Percentiles rank a stretch among this genome's conserved stretches.
phyloP scores from a whole-genome alignment of 2,329 filamentous ascomycete species.

The Diplodia seriata region DNA sequence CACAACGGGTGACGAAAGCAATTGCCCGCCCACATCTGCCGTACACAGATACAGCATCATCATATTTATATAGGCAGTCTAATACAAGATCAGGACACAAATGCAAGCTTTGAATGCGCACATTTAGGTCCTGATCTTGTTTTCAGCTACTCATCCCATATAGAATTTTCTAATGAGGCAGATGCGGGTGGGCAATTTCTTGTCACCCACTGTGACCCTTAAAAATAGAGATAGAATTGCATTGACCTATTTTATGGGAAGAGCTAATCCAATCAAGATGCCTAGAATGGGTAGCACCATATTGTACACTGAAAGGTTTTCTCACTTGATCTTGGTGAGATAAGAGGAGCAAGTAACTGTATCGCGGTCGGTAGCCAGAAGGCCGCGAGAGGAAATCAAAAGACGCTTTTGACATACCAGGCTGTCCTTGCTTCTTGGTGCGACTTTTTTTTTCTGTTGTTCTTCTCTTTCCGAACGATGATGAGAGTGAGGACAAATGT shows the following conservation, averaged over 20 bases:
- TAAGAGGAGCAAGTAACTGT: neutral
- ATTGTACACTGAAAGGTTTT: conserved; percentile 1
- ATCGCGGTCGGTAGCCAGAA: conserved; percentile 23
- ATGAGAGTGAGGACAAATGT: neutral
- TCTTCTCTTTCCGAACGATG: neutral
- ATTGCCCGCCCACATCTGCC: no score
- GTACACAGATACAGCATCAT: no score
- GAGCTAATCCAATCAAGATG: conserved; percentile 8
- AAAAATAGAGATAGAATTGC: conserved; percentile 15
- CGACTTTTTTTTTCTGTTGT: neutral
- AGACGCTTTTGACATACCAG: conserved; percentile 32
- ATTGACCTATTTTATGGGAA: conserved; percentile 6
- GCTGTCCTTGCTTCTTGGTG: neutral
- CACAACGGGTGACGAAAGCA: no score
- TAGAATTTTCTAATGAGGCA: no score
- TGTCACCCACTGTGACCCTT: neutral
- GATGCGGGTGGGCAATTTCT: no score
- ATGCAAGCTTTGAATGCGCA: no score
- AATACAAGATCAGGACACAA: no score
- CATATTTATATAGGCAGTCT: no score
- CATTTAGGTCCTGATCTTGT: no score
- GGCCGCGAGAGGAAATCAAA: neutral
- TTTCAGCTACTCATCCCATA: no score
- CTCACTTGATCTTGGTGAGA: neutral
- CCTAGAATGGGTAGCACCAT: neutral